Base-by-base conservation (phyloP, 306 rosid species). In the Dryas drummondii region DNA sequence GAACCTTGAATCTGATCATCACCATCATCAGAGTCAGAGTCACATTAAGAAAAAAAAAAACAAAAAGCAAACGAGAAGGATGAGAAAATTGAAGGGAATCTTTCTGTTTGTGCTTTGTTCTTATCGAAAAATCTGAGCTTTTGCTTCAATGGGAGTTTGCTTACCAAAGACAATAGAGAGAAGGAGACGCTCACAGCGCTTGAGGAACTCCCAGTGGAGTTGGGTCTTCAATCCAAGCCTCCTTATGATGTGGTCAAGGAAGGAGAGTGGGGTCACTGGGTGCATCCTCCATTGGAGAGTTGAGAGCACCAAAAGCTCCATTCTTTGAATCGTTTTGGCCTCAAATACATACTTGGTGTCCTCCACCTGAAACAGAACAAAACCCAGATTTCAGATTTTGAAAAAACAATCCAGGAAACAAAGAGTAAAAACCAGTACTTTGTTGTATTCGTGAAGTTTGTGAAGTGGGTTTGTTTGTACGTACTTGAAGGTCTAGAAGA, bases 261-360 rank as follows among this genome's bases (percentile, higher is more conserved):
- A 94, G 0, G 98, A 94, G 49, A 90, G 80, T 19, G 98, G 92
- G 56, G 98, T 94, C 60, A 94, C 97, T 0, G 98, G 93, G 61
- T 94, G 97, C 99, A 94, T 94, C 92, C 81, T 84, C 99, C 99
- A 94, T 66, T 90, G 83, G 13, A 92, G 93, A 2, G 93, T 68
- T 5, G 96, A 84, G 6, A 94, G 92, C 61, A 94, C 91, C 71
- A 92, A 64, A 12, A 94, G 86, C 92, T 94, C 99, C 98, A 92
- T 92, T 89, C 90, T 92, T 76, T 92, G 97, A 52, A 94, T 88
- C 61, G 89, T 86, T 76, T 94, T 94, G 42, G 93, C 90, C 74
- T 94, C 96, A 68, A 94, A 94, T 48, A 90, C 73, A 44, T 48
- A 92, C 57, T 86, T 86, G 0, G 88, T 76, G 40, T 83, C 93